Percentiles rank a stretch among this genome's conserved stretches.
phyloP scores from a whole-genome alignment of 177 flowering plant species.

The Vitis hybrid region DNA sequence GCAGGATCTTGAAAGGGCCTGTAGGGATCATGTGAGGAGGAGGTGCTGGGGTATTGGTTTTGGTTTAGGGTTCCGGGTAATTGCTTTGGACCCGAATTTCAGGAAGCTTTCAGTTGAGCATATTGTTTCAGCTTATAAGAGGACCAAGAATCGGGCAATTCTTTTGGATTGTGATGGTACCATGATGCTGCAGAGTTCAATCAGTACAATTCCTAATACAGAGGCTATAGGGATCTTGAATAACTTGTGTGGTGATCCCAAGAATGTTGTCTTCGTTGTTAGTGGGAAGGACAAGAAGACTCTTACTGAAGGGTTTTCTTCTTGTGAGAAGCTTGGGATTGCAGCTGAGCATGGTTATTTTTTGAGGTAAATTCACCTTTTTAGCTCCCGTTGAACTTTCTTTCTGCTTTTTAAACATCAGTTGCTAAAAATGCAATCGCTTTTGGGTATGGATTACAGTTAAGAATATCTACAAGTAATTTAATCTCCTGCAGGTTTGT shows the following conservation, averaged over 20 bases:
- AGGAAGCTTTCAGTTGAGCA: conserved; percentile 86
- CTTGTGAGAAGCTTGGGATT: conserved; percentile 72
- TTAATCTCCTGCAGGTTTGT: no score
- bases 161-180: conserved; percentile 92
- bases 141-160: conserved; percentile 85
- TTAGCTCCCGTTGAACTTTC: neutral
- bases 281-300: conserved; percentile 74
- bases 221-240: conserved; percentile 64
- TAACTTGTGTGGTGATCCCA: conserved; percentile 72
- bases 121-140: conserved; percentile 85
- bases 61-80: conserved; percentile 82
- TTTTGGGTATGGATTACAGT: neutral
- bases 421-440: neutral
- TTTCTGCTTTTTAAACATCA: neutral
- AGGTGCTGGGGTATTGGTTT: conserved; percentile 97
- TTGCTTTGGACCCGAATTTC: conserved; percentile 82
- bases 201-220: conserved; percentile 44
- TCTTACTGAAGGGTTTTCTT: conserved; percentile 74
- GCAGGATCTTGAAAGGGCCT: conserved; percentile 85
- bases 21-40: conserved; percentile 76
- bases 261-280: conserved; percentile 79
- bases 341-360: conserved; percentile 98
- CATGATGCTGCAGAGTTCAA: conserved; percentile 56
- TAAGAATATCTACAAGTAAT: no score
- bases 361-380: conserved; percentile 45